Evolutionary conservation across 2,329 filamentous ascomycete genomes (phyloP).

Genomic region (Pseudocercospora pini-densiflorae): DNA sequence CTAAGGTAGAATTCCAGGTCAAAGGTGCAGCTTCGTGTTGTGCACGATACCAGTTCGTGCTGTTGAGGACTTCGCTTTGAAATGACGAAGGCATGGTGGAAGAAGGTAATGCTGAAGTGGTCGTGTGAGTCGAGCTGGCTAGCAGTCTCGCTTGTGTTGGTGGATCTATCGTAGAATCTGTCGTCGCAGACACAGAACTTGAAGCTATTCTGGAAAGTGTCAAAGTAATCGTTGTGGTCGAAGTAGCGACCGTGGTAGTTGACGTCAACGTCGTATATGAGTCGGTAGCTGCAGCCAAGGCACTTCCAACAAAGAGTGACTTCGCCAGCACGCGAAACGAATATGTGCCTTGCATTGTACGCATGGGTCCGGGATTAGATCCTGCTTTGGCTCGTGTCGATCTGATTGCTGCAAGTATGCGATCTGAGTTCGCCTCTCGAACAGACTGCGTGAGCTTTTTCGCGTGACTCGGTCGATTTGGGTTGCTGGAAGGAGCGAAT

Average conservation of each 20-base stretch:
- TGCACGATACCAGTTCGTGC: conserved; percentile 39
- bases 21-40: conserved; percentile 31
- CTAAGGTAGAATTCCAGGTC: conserved; percentile 36
- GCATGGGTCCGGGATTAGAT: conserved; percentile 23
- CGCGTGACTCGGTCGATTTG: background rate
- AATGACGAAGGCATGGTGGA: conserved; percentile 24
- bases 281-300: conserved; percentile 14
- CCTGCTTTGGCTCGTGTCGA: conserved; percentile 16
- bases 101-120: conserved; percentile 3
- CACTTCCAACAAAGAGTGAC: conserved; percentile 4
- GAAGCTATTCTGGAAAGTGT: background rate
- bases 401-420: background rate
- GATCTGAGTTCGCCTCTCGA: background rate
- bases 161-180: conserved; percentile 1
- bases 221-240: conserved; percentile 28
- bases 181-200: background rate
- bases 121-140: background rate
- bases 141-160: conserved; percentile 9
- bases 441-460: background rate
- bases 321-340: conserved; percentile 25
- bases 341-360: conserved; percentile 19
- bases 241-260: conserved; percentile 31
- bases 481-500: background rate
- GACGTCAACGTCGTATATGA: conserved; percentile 28
- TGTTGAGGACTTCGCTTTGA: conserved; percentile 35